These are phyloP conservation scores for Termitomyces sp. DNA, from an alignment of 768 basidiomycete genomes.

Conservation along the genomic window DNA sequence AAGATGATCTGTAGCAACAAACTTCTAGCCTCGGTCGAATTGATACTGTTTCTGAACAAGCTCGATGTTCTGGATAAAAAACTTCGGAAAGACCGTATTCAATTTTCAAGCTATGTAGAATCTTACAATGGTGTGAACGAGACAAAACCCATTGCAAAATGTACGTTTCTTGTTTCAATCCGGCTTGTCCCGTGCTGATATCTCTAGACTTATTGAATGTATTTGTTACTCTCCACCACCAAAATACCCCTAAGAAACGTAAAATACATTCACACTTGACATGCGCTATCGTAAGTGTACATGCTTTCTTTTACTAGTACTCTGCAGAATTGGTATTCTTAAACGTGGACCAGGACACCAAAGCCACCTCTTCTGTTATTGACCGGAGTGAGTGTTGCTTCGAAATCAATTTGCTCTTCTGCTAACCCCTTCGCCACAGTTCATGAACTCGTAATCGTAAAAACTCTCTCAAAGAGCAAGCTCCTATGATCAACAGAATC, in stretches of 20 bases:
- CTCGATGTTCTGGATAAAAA: constrained; percentile 56
- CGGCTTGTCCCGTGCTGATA: not conserved
- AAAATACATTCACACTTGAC: constrained; percentile 53
- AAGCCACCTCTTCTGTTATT: constrained; percentile 45
- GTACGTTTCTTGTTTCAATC: constrained; percentile 30
- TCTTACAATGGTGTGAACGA: constrained; percentile 53
- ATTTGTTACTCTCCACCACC: constrained; percentile 46
- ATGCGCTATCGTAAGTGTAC: constrained; percentile 50
- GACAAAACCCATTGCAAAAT: constrained; percentile 47
- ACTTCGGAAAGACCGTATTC: constrained; percentile 41
- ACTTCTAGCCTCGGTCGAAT: constrained; percentile 47
- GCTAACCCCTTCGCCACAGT: constrained; percentile 18
- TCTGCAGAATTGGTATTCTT: constrained; percentile 6
- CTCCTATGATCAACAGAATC: constrained; percentile 24
- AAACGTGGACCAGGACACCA: constrained; percentile 33
- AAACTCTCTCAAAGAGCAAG: constrained; percentile 28
- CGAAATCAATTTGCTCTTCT: not conserved
- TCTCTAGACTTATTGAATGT: constrained; percentile 47
- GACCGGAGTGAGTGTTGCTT: constrained; percentile 36
- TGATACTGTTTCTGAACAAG: constrained; percentile 64
- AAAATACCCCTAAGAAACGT: constrained; percentile 42
- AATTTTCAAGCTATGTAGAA: constrained; percentile 53
- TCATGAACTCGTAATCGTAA: constrained; percentile 32
- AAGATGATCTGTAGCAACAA: constrained; percentile 57
- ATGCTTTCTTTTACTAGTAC: not conserved